These are phyloP conservation scores for Peronospora farinosa DNA, from an alignment of 352 stramenopile genomes.

Conservation along the genomic window DNA sequence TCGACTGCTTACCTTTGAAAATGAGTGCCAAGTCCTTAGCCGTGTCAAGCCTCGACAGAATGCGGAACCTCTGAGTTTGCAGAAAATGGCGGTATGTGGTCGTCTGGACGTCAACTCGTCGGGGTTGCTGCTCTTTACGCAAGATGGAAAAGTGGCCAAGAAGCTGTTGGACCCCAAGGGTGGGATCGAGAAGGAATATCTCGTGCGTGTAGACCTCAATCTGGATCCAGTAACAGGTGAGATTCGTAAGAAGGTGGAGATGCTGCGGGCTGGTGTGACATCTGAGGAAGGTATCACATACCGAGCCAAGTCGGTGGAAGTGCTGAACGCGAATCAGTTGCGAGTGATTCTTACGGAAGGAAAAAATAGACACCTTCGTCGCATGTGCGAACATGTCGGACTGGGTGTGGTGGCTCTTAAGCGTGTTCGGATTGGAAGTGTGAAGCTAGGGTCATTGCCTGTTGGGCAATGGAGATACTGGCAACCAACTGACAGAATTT, in stretches of 20 bases:
- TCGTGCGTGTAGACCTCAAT: slow-evolving; percentile 62
- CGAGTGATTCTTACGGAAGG: slow-evolving; percentile 90
- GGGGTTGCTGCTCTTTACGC: slow-evolving; percentile 73
- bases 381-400: slow-evolving; percentile 91
- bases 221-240: slow-evolving; percentile 37
- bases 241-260: slow-evolving; percentile 30
- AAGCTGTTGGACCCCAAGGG: slow-evolving; percentile 65
- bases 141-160: slow-evolving; percentile 73
- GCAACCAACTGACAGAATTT: slow-evolving; percentile 58
- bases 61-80: slow-evolving; percentile 51
- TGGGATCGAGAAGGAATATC: slow-evolving; percentile 80
- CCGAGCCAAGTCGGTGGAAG: slow-evolving; percentile 66
- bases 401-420: slow-evolving; percentile 88
- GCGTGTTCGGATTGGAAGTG: slow-evolving; percentile 86
- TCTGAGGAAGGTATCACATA: slow-evolving; percentile 58
- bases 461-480: slow-evolving; percentile 79
- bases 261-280: slow-evolving; percentile 51
- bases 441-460: slow-evolving; percentile 69
- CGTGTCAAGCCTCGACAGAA: slow-evolving; percentile 31
- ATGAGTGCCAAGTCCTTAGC: slow-evolving; percentile 68
- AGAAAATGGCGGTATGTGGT: slow-evolving; percentile 79
- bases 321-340: slow-evolving; percentile 79
- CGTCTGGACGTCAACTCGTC: slow-evolving; percentile 82
- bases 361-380: slow-evolving; percentile 94
- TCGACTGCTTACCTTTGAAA: slow-evolving; percentile 68